A percentile compares a stretch with the other conserved stretches of the same genome.
These are phyloP conservation scores for Lipomyces lipofer DNA, from an alignment of 805 yeast genomes.

Conservation along the genomic window DNA sequence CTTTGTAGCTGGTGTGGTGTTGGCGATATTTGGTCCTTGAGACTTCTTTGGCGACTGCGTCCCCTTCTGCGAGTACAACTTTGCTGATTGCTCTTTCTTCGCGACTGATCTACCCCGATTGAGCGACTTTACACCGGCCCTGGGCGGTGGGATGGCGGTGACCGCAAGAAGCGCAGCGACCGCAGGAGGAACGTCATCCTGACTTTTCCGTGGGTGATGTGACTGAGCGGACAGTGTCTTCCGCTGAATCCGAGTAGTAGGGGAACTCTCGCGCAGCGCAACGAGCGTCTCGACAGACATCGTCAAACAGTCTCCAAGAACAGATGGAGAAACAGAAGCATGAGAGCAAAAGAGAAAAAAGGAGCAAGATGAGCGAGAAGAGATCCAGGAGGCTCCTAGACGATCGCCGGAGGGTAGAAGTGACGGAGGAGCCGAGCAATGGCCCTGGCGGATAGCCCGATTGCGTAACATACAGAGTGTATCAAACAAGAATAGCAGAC, in stretches of 20 bases:
- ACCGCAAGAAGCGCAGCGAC: slow-evolving; percentile 32
- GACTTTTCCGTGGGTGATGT: not conserved
- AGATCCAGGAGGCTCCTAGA: no score
- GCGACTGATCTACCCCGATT: not conserved
- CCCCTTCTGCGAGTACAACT: not conserved
- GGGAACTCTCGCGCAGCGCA: slow-evolving; percentile 12
- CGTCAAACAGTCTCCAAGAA: not conserved
- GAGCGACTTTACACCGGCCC: not conserved
- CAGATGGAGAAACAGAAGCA: not conserved
- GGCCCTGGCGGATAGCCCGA: no score
- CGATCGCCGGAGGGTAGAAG: no score
- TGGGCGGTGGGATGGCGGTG: slow-evolving; percentile 30
- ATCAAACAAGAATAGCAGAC: no score
- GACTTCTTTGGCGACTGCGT: not conserved
- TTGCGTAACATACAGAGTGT: no score
- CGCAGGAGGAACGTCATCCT: slow-evolving; percentile 24
- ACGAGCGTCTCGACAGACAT: slow-evolving; percentile 21
- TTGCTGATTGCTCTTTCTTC: not conserved
- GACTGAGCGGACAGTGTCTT: not conserved
- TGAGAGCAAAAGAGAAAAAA: not conserved
- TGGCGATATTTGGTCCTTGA: not conserved
- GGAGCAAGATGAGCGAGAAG: not conserved
- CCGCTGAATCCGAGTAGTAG: not conserved
- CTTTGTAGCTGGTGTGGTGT: not conserved
- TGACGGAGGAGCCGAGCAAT: no score